Evolutionary conservation across 2,329 filamentous ascomycete species (phyloP), one percentile per base, ranked within the genome.

Genomic region (Colletotrichum navitas): DNA sequence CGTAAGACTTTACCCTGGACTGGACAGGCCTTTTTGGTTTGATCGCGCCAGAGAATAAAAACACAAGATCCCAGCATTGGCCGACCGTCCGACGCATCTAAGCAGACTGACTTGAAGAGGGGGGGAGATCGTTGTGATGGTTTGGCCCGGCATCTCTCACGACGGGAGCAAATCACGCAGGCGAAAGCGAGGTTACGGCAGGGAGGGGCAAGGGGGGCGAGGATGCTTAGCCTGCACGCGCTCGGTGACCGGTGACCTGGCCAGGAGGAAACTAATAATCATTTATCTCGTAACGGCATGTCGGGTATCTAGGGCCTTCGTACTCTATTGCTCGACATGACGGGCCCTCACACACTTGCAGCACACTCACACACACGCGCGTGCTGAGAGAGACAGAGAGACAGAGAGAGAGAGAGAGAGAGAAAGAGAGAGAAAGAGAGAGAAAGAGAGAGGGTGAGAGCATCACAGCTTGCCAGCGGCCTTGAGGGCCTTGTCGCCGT

Each of bases 401-500:
- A 11, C 10, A 36, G 39, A 29, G 4, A 29, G 29, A 29, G 36
- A 16, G 36, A 39, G 12, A 11, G 10, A 36, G 34, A 36, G 36
- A n/a, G n/a, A n/a, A n/a, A n/a, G 7, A 10, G 34, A 10, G 5
- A 11, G 34, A 11, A 36, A 36, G 39, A 29, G 4, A 29, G 29
- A 29, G 36, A 16, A 12, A 39, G 12, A 11, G 10, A 36, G 34
- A 36, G 36, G 14, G 36, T 5, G 10, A 2, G 8, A 21, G 51
- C 45, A 32, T 76, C 72, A 85, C 66, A 88, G 78, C 82, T 89
- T 90, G 39, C 87, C 89, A 24, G 85, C 88, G 49, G 80, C 85
- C 77, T 83, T 85, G 76, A 92, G 76, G 1, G 89, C 90, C 78
- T 81, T 84, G 75, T 95, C 93, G 0, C 94, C 94, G 80, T 97